These are phyloP conservation scores for Pseudogymnoascus sp. DNA, from an alignment of 2,329 filamentous ascomycete genomes.

Conservation along the genomic window DNA sequence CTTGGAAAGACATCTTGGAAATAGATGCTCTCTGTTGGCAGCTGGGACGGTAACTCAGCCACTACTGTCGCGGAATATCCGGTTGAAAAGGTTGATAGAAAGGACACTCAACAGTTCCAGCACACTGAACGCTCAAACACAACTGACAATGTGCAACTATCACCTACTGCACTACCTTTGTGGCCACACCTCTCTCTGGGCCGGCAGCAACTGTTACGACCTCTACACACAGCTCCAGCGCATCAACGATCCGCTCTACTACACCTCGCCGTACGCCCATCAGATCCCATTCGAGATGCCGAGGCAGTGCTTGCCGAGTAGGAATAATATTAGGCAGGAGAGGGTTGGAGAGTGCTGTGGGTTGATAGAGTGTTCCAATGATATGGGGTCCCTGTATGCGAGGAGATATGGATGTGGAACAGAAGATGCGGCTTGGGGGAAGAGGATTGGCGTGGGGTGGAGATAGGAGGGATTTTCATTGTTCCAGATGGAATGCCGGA, in stretches of 20 bases:
- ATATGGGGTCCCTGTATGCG: neutral
- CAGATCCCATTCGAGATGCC: constrained; percentile 7
- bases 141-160: constrained; percentile 25
- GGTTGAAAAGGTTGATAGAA: neutral
- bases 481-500: neutral
- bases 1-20: neutral
- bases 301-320: constrained; percentile 1
- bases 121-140: neutral
- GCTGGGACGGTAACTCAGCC: no score
- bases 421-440: neutral
- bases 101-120: neutral
- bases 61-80: neutral
- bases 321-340: neutral
- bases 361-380: neutral
- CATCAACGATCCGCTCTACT: constrained; percentile 22
- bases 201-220: constrained; percentile 23
- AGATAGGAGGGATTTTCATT: neutral
- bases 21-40: no score
- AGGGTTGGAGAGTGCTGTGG: constrained; percentile 1
- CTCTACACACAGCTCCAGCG: constrained; percentile 26
- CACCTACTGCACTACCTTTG: constrained; percentile 21
- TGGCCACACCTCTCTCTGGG: constrained; percentile 22
- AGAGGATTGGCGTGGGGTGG: neutral
- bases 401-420: neutral
- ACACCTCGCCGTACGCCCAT: neutral